A percentile compares a stretch with the other conserved stretches of the same genome.
These are phyloP conservation scores for Hypoxylon sp. DNA, from an alignment of 2,329 filamentous ascomycete species.

Conservation along the genomic window DNA sequence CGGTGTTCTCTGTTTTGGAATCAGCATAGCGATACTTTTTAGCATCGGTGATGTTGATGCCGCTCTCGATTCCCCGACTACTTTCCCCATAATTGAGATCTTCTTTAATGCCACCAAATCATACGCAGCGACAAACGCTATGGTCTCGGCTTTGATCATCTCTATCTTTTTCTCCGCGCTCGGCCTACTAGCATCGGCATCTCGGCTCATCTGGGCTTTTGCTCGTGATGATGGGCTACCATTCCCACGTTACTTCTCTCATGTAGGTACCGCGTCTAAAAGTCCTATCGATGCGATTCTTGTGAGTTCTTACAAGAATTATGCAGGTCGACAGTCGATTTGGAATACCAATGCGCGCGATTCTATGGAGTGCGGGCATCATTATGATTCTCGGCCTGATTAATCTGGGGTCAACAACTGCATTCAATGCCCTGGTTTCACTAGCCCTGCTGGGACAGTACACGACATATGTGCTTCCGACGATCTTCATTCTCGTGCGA, in stretches of 20 bases:
- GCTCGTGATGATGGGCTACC: conserved; percentile 33
- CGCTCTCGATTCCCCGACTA: conserved; percentile 52
- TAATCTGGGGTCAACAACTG: conserved; percentile 28
- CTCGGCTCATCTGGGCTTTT: conserved; percentile 67
- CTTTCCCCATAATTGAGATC: conserved; percentile 57
- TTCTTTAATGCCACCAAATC: conserved; percentile 64
- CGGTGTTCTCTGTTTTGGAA: conserved; percentile 63
- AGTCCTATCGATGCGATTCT: not conserved
- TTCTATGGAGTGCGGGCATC: conserved; percentile 25
- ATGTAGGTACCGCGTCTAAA: conserved; percentile 11
- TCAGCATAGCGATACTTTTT: conserved; percentile 65
- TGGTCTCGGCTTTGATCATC: conserved; percentile 62
- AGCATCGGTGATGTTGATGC: conserved; percentile 62
- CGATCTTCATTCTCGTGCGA: conserved; percentile 24
- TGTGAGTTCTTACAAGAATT: not conserved
- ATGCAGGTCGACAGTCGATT: conserved; percentile 23
- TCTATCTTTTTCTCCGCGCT: conserved; percentile 61
- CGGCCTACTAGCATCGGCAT: conserved; percentile 66
- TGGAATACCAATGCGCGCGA: conserved; percentile 24
- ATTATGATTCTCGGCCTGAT: conserved; percentile 28
- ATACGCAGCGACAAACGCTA: conserved; percentile 59
- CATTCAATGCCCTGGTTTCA: conserved; percentile 32
- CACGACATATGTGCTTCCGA: conserved; percentile 29
- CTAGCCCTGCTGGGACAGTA: conserved; percentile 31
- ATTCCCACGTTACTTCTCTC: conserved; percentile 23